Evolutionary conservation across 2,329 filamentous ascomycete genomes (phyloP).

Genomic region (Fusarium decemcellulare): DNA sequence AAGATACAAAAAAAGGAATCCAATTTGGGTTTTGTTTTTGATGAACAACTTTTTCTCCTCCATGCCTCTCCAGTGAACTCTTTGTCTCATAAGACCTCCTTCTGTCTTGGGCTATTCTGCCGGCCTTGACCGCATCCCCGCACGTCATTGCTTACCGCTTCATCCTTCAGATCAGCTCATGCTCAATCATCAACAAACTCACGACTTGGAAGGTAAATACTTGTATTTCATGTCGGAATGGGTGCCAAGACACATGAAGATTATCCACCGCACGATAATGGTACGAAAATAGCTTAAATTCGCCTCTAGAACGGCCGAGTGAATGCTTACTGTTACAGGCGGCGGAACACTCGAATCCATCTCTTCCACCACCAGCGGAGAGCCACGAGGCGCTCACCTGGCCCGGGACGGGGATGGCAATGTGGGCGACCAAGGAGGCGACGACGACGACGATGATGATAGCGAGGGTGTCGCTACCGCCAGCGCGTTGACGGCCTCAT

Average conservation of each 20-base stretch:
- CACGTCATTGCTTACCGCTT: neutral
- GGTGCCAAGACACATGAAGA: conserved; percentile 58
- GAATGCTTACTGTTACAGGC: conserved; percentile 32
- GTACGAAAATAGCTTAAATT: conserved; percentile 39
- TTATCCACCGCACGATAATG: conserved; percentile 49
- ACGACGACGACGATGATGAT: conserved; percentile 48
- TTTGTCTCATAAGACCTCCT: neutral
- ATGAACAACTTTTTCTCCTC: conserved; percentile 1
- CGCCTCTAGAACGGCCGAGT: neutral
- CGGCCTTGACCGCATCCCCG: conserved; percentile 22
- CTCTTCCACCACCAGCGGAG: conserved; percentile 51
- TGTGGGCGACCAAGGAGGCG: conserved; percentile 51
- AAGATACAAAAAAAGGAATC: conserved; percentile 35
- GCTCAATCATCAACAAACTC: conserved; percentile 1
- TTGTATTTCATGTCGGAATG: conserved; percentile 52
- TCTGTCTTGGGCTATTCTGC: conserved; percentile 15
- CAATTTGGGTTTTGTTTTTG: conserved; percentile 32
- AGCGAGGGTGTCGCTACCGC: conserved; percentile 39
- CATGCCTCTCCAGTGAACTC: neutral
- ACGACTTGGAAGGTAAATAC: conserved; percentile 16
- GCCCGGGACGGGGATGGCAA: conserved; percentile 60
- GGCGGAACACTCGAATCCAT: conserved; percentile 35
- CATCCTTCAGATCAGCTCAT: conserved; percentile 14
- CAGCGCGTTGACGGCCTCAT: conserved; percentile 36
- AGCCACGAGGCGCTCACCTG: conserved; percentile 57